Base-by-base conservation (phyloP, 2,329 filamentous ascomycete species). In the Myotisia sp. region DNA sequence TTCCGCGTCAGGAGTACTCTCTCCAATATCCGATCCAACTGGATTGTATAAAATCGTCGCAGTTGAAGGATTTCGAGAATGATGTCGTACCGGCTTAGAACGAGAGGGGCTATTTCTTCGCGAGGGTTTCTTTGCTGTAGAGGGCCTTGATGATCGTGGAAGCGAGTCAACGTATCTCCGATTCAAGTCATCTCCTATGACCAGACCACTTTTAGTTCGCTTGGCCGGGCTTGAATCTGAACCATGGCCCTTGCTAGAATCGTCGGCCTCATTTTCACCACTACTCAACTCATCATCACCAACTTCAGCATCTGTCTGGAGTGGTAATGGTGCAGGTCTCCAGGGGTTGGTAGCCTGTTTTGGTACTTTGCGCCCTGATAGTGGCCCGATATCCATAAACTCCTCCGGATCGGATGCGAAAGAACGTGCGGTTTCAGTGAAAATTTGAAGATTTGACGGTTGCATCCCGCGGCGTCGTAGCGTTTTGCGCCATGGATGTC, bases 241-340 rank as follows among this genome's bases (percentile, higher is more conserved):
- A 14, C 17, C 20, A 10, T 14, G 16, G 14, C 24, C 32, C 21
- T 21, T n/a, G 12, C 22, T 34, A 12, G 22, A 20, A 18, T 53
- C 58, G n/a, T 67, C 62, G 19, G 67, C 63, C 20, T 76, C 74
- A 37, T 86, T 79, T 37, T 84, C 80, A 37, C 85, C 81, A 3
- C 80, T 86, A 8, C 81, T 70, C n/a, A 86, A 63, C 54, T 94
- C 86, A 47, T 93, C 86, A 47, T 94, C 86, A 1, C 84, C 83
- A 7, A 32, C 29, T 50, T 92, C 84, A 5, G 77, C 82, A 48
- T 90, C 83, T 0, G 81, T 85, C 38, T 85, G 75, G 48, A 60
- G 67, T 27, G 67, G 60, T 26, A 63, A 12, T 18, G n/a, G n/a
- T n/a, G n/a, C n/a, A n/a, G n/a, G n/a, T n/a, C n/a, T n/a, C n/a